Conservation (phyloP, 305 asterid genomes). For the Fraxinus sp. region DNA sequence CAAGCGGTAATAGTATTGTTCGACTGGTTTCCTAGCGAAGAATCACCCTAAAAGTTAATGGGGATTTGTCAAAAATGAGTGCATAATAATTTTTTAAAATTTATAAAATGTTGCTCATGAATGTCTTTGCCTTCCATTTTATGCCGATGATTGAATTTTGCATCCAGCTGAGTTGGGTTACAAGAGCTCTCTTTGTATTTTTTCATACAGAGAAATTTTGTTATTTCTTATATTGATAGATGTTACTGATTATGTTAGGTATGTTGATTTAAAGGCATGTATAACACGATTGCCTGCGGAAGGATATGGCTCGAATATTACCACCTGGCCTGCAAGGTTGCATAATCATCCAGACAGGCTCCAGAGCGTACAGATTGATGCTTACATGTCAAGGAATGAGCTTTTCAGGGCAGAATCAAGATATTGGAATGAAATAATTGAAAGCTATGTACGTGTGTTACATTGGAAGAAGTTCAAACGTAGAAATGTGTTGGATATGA, state of each 20-base stretch:
- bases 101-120: background rate
- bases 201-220: background rate
- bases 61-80: background rate
- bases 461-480: constrained; percentile 58
- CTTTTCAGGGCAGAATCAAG: constrained; percentile 68
- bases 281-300: constrained; percentile 71
- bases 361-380: constrained; percentile 68
- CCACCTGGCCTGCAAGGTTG: constrained; percentile 80
- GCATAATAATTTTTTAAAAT: background rate
- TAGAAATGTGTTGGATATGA: constrained; percentile 90
- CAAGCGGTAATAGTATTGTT: background rate
- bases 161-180: background rate
- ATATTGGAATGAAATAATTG: constrained; percentile 72
- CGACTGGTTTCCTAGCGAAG: background rate
- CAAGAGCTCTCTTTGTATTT: background rate
- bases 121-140: constrained; percentile 6
- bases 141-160: background rate
- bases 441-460: constrained; percentile 54
- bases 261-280: constrained; percentile 74
- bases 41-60: background rate
- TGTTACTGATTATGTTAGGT: constrained; percentile 47
- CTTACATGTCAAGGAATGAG: constrained; percentile 71
- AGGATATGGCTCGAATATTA: constrained; percentile 69
- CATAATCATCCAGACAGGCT: constrained; percentile 85
- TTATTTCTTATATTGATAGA: constrained; percentile 15